Evolutionary conservation across 192 early-diverging fungal species (phyloP), one percentile per base, ranked within the genome.

Genomic region (Gigaspora rosea): DNA sequence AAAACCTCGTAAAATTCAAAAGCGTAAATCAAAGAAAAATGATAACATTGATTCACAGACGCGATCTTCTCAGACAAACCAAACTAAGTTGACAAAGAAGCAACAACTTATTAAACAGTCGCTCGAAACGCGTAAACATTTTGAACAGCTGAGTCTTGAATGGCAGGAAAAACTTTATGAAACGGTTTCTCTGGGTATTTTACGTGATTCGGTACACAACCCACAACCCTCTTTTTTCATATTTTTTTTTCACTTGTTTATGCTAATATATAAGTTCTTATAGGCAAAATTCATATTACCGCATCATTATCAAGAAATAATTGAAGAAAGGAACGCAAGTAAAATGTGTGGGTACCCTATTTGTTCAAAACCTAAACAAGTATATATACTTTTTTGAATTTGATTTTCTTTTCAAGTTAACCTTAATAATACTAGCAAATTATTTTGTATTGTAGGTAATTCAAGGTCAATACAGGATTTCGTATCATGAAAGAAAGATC

Each of bases 291-390:
- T 90, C 47, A 71, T 96, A 32, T 91, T 89, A 7, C 90, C 89
- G 13, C 81, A 83, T 8, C 86, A 90, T 49, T 96, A 91, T 73
- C 79, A 84, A 22, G 92, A 92, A 51, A 80, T 93, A 20, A 80
- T 95, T 64, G 88, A 88, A 63, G 95, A 96, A 86, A 85, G 95
- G 3, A 83, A 85, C 18, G 81, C 92, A 1, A 85, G 84, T 58
- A 84, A 86, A 13, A 75, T 91, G 18, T 97, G 95, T 77, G 95
- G 93, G 2, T 97, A 95, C 71, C 94, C 95, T 32, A 79, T 97
- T 18, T 97, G 95, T 79, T 58, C 67, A n/a, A 78, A 84, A 13
- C 59, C 78, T 15, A 83, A 78, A 36, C 81, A 75, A 48, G 86
- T 88, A 80, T 35, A 82, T 6, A 9, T 41, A 7, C 0, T 69